Percentiles rank a stretch among this genome's conserved stretches.
Conservation (phyloP, 108 stramenopile species). For the Nannochloropsis oceanica region DNA sequence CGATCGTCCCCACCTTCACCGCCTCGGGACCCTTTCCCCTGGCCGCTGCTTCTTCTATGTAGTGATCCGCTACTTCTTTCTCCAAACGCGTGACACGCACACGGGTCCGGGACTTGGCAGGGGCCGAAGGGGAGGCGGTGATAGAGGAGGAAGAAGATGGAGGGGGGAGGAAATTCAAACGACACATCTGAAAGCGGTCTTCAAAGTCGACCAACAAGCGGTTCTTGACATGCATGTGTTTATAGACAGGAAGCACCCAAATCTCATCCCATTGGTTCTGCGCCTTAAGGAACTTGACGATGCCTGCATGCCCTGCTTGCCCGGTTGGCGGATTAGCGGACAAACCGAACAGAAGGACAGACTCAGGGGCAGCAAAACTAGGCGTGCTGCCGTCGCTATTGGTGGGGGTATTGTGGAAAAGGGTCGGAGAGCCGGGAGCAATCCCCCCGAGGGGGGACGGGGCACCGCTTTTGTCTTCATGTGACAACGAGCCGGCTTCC, state of each 20-base stretch:
- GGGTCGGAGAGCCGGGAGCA: not conserved
- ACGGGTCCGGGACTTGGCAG: not conserved
- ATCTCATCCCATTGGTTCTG: constrained; percentile 8
- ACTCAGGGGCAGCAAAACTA: not conserved
- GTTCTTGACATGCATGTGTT: not conserved
- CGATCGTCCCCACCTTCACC: not conserved
- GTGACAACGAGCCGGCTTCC: not conserved
- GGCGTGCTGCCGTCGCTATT: not conserved
- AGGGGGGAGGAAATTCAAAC: not conserved
- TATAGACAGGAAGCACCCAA: constrained; percentile 8
- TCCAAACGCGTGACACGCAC: not conserved
- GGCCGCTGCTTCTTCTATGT: not conserved
- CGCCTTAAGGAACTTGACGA: not conserved
- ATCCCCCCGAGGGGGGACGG: not conserved
- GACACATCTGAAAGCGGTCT: not conserved
- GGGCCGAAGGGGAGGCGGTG: not conserved
- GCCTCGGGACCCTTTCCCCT: not conserved
- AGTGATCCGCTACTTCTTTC: not conserved
- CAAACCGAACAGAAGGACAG: not conserved
- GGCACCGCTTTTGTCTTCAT: not conserved
- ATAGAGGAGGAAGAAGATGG: not conserved
- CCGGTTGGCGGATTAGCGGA: constrained; percentile 15
- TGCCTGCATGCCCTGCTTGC: not conserved
- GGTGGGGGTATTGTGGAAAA: not conserved
- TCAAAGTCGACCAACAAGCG: not conserved